A percentile compares a stretch with the other conserved stretches of the same genome.
Conservation (phyloP, 1,139 yeast species). For the Torulaspora pretoriensis region DNA sequence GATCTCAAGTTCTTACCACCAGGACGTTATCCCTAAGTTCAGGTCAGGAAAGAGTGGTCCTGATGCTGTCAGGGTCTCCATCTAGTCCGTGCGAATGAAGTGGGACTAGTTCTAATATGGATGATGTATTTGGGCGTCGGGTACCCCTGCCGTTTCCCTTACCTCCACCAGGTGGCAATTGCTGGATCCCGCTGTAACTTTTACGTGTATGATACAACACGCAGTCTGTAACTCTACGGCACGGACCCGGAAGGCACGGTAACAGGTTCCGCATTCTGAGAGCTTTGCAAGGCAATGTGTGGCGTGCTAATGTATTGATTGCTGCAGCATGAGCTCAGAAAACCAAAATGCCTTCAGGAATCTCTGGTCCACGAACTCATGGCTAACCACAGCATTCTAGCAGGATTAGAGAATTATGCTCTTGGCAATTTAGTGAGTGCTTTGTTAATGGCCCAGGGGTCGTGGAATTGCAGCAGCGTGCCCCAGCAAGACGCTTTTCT, state of each 20-base stretch:
- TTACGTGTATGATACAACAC: not conserved
- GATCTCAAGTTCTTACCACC: not conserved
- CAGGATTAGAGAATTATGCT: slow-evolving; percentile 1
- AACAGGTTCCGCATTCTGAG: not conserved
- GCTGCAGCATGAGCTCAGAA: not conserved
- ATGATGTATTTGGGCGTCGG: not conserved
- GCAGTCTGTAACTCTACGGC: not conserved
- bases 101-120: not conserved
- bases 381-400: slow-evolving; percentile 3
- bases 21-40: not conserved
- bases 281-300: slow-evolving; percentile 2
- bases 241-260: not conserved
- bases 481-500: slow-evolving; percentile 1
- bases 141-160: not conserved
- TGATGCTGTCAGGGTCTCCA: not conserved
- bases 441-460: not conserved
- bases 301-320: not conserved
- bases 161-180: not conserved
- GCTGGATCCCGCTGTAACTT: not conserved
- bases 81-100: not conserved
- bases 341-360: not conserved
- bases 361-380: slow-evolving; percentile 2
- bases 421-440: not conserved
- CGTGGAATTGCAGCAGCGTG: slow-evolving; percentile 3
- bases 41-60: not conserved